Conservation (phyloP, 352 stramenopile genomes). For the Phytophthora kernoviae region DNA sequence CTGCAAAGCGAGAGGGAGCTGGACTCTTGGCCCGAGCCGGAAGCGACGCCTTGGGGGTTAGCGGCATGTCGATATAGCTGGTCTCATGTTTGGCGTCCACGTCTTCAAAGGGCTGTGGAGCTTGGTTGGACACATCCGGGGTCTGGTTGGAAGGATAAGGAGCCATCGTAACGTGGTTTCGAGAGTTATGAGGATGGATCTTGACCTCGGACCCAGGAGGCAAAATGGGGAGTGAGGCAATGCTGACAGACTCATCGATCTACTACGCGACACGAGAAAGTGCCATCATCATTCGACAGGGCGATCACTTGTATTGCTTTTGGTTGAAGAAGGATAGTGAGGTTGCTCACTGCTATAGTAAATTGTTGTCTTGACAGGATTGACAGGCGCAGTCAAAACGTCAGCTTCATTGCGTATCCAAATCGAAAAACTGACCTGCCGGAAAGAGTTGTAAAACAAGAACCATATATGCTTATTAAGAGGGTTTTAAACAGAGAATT, state of each 20-base stretch:
- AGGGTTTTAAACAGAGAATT: no score
- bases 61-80: slow-evolving; percentile 24
- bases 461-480: no score
- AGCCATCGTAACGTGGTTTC: slow-evolving; percentile 8
- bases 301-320: not conserved
- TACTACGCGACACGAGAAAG: slow-evolving; percentile 5
- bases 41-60: slow-evolving; percentile 15
- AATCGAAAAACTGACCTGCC: no score
- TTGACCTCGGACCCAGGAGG: slow-evolving; percentile 8
- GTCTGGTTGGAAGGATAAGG: slow-evolving; percentile 25
- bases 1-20: slow-evolving; percentile 15
- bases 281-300: slow-evolving; percentile 4
- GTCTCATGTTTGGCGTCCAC: slow-evolving; percentile 18
- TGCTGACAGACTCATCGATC: not conserved
- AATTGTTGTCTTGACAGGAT: not conserved
- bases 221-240: slow-evolving; percentile 28
- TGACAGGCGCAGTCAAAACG: no score
- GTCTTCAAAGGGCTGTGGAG: slow-evolving; percentile 19
- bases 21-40: not conserved
- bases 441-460: no score
- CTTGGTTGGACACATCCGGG: slow-evolving; percentile 9
- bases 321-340: slow-evolving; percentile 15
- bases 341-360: not conserved
- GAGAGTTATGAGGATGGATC: not conserved
- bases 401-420: not conserved